Percentiles rank a stretch among this genome's conserved stretches.
Conservation (phyloP, 768 basidiomycete genomes). For the Lactifluus rugatus region DNA sequence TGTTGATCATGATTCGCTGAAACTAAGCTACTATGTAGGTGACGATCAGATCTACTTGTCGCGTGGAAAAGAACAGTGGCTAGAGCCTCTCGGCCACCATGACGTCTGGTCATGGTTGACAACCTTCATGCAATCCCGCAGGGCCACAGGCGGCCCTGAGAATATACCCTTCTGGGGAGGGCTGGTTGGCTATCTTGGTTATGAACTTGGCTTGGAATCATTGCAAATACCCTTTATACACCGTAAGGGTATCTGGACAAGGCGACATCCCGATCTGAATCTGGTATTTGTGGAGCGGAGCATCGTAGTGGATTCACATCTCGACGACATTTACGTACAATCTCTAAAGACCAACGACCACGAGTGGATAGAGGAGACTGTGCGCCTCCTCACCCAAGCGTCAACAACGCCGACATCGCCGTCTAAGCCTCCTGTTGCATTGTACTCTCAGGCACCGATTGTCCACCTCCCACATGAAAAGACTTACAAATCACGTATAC, state of each 20-base stretch:
- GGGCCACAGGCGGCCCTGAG: slow-evolving; percentile 37
- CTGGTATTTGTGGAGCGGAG: slow-evolving; percentile 72
- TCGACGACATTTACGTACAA: slow-evolving; percentile 49
- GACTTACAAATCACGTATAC: slow-evolving; percentile 59
- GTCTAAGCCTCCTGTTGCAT: background rate
- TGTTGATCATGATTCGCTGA: slow-evolving; percentile 42
- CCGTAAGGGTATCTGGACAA: slow-evolving; percentile 21
- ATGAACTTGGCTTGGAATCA: slow-evolving; percentile 62
- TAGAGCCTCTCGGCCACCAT: slow-evolving; percentile 36
- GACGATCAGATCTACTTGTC: slow-evolving; percentile 40
- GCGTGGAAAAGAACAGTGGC: slow-evolving; percentile 27
- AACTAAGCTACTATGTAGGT: slow-evolving; percentile 47
- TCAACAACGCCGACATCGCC: slow-evolving; percentile 1
- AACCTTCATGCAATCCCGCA: slow-evolving; percentile 50
- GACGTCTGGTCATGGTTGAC: slow-evolving; percentile 72
- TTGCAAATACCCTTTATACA: slow-evolving; percentile 37
- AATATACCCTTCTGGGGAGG: slow-evolving; percentile 80
- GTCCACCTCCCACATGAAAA: slow-evolving; percentile 48
- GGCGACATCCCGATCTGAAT: slow-evolving; percentile 59
- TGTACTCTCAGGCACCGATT: slow-evolving; percentile 19
- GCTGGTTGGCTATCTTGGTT: slow-evolving; percentile 66
- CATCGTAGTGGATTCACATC: slow-evolving; percentile 51
- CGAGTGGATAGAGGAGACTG: slow-evolving; percentile 47
- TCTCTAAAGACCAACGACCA: slow-evolving; percentile 50
- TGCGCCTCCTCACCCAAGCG: slow-evolving; percentile 25